phyloP scores from a whole-genome alignment of 176 grass and related monocot species.

The Aegilops speltoides region DNA sequence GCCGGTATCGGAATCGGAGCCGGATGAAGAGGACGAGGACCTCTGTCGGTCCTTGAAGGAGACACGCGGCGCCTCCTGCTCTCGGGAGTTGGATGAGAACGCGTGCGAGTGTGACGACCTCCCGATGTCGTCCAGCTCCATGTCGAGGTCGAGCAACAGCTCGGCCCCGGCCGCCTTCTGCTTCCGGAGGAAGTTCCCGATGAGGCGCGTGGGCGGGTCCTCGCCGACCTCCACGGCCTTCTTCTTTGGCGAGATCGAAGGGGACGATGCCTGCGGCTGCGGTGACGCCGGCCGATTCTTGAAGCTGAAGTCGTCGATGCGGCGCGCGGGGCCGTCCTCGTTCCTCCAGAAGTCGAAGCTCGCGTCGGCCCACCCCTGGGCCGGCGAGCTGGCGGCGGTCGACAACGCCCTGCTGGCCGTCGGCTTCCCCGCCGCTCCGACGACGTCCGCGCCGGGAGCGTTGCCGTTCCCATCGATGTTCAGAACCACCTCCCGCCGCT shows the following conservation, averaged over 20 bases:
- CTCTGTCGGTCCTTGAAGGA: conserved; percentile 37
- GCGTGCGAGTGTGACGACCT: conserved; percentile 17
- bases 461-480: conserved; percentile 58
- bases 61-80: conserved; percentile 51
- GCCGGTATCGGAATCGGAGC: conserved; percentile 28
- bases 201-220: conserved; percentile 81
- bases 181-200: conserved; percentile 67
- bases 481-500: conserved; percentile 56
- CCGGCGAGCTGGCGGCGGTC: conserved; percentile 9
- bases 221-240: conserved; percentile 11
- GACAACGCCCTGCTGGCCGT: not conserved
- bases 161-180: conserved; percentile 54
- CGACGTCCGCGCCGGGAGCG: not conserved
- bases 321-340: not conserved
- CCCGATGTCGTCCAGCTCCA: conserved; percentile 69
- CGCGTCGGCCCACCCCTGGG: conserved; percentile 55
- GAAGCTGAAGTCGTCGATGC: conserved; percentile 51
- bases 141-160: conserved; percentile 56
- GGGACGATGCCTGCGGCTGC: conserved; percentile 6
- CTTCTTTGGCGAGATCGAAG: conserved; percentile 5
- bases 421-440: not conserved
- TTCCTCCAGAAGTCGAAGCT: conserved; percentile 45
- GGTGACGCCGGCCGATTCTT: conserved; percentile 28
- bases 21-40: conserved; percentile 16
- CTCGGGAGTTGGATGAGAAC: conserved; percentile 43